phyloP scores from a whole-genome alignment of 345 rosid genomes.

The Melaleuca quinquenervia region DNA sequence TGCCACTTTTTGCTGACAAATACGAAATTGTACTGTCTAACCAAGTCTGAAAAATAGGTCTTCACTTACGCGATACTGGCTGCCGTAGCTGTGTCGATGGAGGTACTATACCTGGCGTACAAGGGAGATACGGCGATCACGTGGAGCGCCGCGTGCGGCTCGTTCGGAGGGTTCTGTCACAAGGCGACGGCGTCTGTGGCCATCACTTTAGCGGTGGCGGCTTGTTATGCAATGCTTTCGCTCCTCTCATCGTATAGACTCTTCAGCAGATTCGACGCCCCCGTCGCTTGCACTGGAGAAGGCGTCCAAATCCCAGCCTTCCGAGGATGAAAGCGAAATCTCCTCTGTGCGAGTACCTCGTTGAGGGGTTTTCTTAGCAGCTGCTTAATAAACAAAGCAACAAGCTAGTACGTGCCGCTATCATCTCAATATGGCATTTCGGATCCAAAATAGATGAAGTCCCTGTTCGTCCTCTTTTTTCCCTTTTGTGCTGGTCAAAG shows the following conservation, averaged over 20 bases:
- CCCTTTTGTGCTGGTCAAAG: neutral
- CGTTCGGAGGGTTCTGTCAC: slow-evolving; percentile 59
- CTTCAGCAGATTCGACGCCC: slow-evolving; percentile 64
- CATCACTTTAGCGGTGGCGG: slow-evolving; percentile 43
- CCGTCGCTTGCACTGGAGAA: slow-evolving; percentile 23
- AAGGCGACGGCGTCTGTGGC: slow-evolving; percentile 52
- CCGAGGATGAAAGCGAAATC: neutral
- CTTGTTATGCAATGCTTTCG: slow-evolving; percentile 42
- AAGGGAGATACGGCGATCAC: slow-evolving; percentile 56
- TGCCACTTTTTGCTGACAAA: neutral
- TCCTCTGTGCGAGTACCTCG: slow-evolving; percentile 4
- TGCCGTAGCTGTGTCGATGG: slow-evolving; percentile 60
- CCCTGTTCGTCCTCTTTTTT: neutral
- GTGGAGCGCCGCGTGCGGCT: slow-evolving; percentile 66
- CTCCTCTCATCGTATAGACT: slow-evolving; percentile 73
- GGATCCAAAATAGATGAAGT: neutral
- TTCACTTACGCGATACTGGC: slow-evolving; percentile 58
- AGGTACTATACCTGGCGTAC: slow-evolving; percentile 62
- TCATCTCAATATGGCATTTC: neutral
- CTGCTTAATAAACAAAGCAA: neutral
- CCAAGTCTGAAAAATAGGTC: slow-evolving; percentile 11
- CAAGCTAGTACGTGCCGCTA: neutral
- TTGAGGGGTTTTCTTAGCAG: neutral
- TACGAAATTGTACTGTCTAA: neutral
- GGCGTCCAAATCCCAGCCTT: slow-evolving; percentile 28